phyloP scores from a whole-genome alignment of 2,329 filamentous ascomycete genomes.

The Pseudocercospora macadamiae region DNA sequence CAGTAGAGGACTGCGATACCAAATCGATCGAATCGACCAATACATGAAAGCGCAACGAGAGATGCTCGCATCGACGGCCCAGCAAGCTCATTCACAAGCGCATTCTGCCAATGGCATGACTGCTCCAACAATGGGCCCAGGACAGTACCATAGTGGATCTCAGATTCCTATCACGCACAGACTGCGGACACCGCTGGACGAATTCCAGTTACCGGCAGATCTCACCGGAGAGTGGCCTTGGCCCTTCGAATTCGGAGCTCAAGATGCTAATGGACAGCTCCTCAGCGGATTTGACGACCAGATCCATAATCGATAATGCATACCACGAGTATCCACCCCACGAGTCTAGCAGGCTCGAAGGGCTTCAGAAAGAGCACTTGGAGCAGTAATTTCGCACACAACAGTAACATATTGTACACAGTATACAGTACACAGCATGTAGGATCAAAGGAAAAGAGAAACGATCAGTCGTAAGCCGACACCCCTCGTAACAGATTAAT shows the following conservation, averaged over 20 bases:
- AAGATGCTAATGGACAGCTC: conserved; percentile 16
- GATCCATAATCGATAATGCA: conserved; percentile 4
- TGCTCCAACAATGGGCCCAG: background rate
- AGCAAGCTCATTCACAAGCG: conserved; percentile 6
- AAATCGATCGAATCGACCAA: conserved; percentile 50
- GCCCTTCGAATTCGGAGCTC: conserved; percentile 31
- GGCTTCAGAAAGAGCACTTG: background rate
- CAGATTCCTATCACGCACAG: conserved; percentile 16
- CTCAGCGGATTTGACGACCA: conserved; percentile 12
- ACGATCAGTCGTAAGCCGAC: background rate
- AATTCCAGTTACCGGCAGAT: conserved; percentile 46
- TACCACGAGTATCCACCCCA: background rate
- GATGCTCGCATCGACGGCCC: conserved; percentile 20
- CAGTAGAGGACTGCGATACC: conserved; percentile 44
- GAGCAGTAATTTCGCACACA: background rate
- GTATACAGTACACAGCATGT: background rate
- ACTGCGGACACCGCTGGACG: conserved; percentile 30
- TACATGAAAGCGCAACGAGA: conserved; percentile 42
- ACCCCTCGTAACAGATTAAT: conserved; percentile 8
- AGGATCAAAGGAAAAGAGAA: background rate
- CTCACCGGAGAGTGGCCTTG: conserved; percentile 49
- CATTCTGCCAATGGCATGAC: background rate
- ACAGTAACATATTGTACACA: background rate
- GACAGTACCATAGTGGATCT: conserved; percentile 1
- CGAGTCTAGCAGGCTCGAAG: background rate